Conservation (phyloP, 176 grass and related monocot genomes). For the Lolium rigidum region DNA sequence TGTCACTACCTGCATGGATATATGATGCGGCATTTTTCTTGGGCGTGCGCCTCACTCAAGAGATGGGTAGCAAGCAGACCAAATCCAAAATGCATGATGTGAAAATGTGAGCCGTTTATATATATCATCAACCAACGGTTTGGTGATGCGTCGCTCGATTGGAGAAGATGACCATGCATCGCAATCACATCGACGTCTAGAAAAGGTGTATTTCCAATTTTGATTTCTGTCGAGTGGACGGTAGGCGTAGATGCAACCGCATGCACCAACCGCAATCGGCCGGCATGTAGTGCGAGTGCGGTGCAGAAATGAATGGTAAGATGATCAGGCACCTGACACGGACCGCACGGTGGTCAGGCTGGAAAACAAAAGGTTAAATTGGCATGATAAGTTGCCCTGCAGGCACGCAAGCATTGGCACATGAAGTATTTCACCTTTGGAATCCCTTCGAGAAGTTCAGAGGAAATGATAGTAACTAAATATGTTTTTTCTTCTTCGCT, state of each 20-base stretch:
- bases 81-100: constrained; percentile 11
- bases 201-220: neutral
- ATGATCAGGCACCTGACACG: neutral
- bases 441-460: neutral
- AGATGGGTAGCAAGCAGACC: neutral
- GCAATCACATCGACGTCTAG: neutral
- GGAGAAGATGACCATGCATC: constrained; percentile 1
- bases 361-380: neutral
- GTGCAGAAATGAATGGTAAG: neutral
- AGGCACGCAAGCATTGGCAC: constrained; percentile 42
- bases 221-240: neutral
- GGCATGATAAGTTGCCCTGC: constrained; percentile 23
- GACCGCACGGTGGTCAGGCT: constrained; percentile 4
- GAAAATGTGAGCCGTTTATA: neutral
- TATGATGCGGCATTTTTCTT: neutral
- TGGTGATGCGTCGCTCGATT: constrained; percentile 47
- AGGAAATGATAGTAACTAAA: neutral
- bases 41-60: constrained; percentile 3
- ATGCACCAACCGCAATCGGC: constrained; percentile 32
- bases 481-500: no score
- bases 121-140: constrained; percentile 26
- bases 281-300: neutral
- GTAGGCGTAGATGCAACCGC: neutral
- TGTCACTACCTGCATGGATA: neutral
- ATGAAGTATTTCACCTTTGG: neutral